Base-by-base conservation (phyloP, 768 basidiomycete genomes). In the Lentinula aciculospora region DNA sequence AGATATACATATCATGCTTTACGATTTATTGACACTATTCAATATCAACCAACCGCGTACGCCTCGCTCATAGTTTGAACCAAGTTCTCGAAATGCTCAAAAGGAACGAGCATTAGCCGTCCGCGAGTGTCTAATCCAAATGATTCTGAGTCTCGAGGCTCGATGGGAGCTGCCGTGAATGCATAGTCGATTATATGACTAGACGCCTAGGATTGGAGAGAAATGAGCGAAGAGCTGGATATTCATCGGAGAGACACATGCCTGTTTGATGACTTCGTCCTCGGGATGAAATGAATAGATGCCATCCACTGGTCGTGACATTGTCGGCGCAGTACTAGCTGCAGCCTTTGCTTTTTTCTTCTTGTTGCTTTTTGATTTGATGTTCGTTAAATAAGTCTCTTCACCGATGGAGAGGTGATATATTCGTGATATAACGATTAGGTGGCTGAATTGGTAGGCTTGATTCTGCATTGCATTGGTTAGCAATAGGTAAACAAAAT, bases 221-320 rank as follows among this genome's bases (percentile, higher is more conserved):
- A 5, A 27, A 44, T 28, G 23, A 51, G 48, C 27, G n/a, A 55
- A 45, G 32, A 3, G 56, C 21, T 45, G 40, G 28, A 61, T 44
- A 29, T 32, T 21, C 29, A 32, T 12, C 27, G 15, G 51, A 36
- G 13, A 27, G 47, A 64, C 23, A 61, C 81, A 45, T 51, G 90
- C 92, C 74, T 83, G 71, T 57, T 80, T 77, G 53, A 94, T 83
- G 40, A 76, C 75, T 40, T 86, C 85, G 69, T 97, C 94, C 68
- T 97, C 95, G 0, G 89, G 86, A 66, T 97, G 94, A 73, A 91
- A 96, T 2, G 83, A 73, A 65, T 86, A 89, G 4, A 84, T 73
- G 0, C 85, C 81, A 54, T 84, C 83, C 2, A 64, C 63, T 12
- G 76, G 72, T 6, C 69, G 64, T 46, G 50, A 64, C 5, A 63